Conservation (phyloP, 352 stramenopile genomes). For the Phytophthora fragariae region DNA sequence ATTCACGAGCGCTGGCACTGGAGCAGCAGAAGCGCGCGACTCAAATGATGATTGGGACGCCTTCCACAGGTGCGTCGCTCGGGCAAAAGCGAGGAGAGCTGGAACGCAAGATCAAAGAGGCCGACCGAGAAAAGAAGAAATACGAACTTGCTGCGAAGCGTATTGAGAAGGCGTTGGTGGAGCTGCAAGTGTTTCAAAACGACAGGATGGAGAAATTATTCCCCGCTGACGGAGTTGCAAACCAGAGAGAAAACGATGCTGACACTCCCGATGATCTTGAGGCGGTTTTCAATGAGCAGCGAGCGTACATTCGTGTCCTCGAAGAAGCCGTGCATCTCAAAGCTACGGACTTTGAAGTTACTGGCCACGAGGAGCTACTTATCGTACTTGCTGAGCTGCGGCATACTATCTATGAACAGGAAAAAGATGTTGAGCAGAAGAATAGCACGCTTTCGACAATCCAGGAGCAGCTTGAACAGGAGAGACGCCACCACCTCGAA, state of each 20-base stretch:
- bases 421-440: conserved; percentile 58
- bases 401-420: conserved; percentile 81
- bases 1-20: conserved; percentile 6
- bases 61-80: conserved; percentile 30
- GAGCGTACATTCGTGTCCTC: conserved; percentile 76
- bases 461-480: conserved; percentile 35
- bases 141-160: conserved; percentile 45
- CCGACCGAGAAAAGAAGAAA: conserved; percentile 51
- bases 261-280: conserved; percentile 13
- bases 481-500: conserved; percentile 31
- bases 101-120: conserved; percentile 50
- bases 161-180: conserved; percentile 46
- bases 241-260: conserved; percentile 4
- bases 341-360: conserved; percentile 69
- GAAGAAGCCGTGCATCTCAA: conserved; percentile 82
- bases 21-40: conserved; percentile 35
- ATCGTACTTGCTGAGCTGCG: conserved; percentile 78
- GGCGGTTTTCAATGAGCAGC: conserved; percentile 47
- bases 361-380: conserved; percentile 79
- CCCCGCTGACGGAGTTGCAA: neutral
- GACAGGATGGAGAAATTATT: conserved; percentile 31
- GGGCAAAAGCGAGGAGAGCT: conserved; percentile 40
- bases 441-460: conserved; percentile 10
- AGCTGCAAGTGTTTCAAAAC: conserved; percentile 51
- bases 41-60: conserved; percentile 40